Evolutionary conservation across 306 rosid species (phyloP), one percentile per base, ranked within the genome.

Genomic region (Casuarina glauca): DNA sequence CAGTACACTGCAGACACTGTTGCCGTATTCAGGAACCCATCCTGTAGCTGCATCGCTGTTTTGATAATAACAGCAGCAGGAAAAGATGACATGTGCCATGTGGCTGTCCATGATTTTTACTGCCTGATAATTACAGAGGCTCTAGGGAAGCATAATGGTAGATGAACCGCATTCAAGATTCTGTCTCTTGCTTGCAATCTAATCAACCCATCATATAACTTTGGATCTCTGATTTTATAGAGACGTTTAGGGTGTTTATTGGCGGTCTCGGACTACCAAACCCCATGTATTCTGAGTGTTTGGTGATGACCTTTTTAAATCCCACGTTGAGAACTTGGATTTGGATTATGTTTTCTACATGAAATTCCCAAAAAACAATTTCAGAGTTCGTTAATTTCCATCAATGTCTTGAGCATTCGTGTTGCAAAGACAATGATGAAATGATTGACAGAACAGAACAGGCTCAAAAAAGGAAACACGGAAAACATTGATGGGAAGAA

Each of bases 401-500:
- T 26, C 32, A 26, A 26, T 26, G 32, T 26, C 32, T 26, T 26
- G 32, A 26, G 32, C 32, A 26, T 26, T 26, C 32, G 32, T 26
- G 32, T 26, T 26, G 32, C 32, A 26, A 26, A 26, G 32, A 26
- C 32, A 26, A 26, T 26, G 32, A 26, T 26, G 1, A 26, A 26
- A 26, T 26, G 32, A 26, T 26, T 26, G 32, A 26, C 32, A 26
- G 32, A 26, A 26, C 32, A 26, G 32, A 26, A 26, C 32, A 26
- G 32, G 32, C 32, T 26, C 0, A 26, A 12, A 36, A 20, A 60
- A 67, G 61, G n/a, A 74, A 58, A 19, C 2, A 44, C 73, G 68
- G 50, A 72, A 61, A 44, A 48, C 80, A 80, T 78, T 81, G 55
- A 84, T 80, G 88, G 74, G 84, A 78, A 87, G 76, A 42, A 52